Base-by-base conservation (phyloP, 352 stramenopile genomes). In the Pythium phragmiticola region DNA sequence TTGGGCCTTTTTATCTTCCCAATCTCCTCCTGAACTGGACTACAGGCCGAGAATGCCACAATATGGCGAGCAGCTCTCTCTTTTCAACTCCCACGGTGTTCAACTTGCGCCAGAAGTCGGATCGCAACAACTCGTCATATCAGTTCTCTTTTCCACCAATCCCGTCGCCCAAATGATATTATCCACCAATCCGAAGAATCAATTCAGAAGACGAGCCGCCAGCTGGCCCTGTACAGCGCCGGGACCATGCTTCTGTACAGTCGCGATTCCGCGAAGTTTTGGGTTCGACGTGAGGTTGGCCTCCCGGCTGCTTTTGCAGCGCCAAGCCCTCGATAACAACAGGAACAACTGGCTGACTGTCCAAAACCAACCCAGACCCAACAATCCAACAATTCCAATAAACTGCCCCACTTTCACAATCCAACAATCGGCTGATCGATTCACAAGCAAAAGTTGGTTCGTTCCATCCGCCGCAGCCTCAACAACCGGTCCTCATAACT, bases 51-150 rank as follows among this genome's bases (percentile, higher is more conserved):
- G 33, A 50, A 13, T n/a, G 11, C n/a, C 26, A 53, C 57, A 55
- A 63, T 36, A 57, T 63, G 57, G 59, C 59, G 59, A 65, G 30
- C 37, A 47, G 19, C 43, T 30, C 49, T 9, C 14, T 30, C 56
- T 30, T 30, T 5, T 19, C 14, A 53, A 21, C 41, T 63, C 57
- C 49, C 57, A 47, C 47, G 23, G 14, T 45, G 46, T 63, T 68
- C 53, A 68, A 68, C 62, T 68, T 63, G 62, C 62, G 62, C 53
- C 62, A 68, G 62, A 62, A 68, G 45, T 68, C 62, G 46, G 54
- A 68, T 62, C 54, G 62, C 46, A 30, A 63, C 54, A 30, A 26
- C 54, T 62, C 54, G 62, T 7, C 54, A 58, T 56, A 26, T 50
- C 51, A 47, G 30, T 9, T 42, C 11, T 26, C 37, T 48, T 60